Evolutionary conservation across 495 filamentous ascomycete species (phyloP).

Genomic region (Pyrenopolyporus hunteri): DNA sequence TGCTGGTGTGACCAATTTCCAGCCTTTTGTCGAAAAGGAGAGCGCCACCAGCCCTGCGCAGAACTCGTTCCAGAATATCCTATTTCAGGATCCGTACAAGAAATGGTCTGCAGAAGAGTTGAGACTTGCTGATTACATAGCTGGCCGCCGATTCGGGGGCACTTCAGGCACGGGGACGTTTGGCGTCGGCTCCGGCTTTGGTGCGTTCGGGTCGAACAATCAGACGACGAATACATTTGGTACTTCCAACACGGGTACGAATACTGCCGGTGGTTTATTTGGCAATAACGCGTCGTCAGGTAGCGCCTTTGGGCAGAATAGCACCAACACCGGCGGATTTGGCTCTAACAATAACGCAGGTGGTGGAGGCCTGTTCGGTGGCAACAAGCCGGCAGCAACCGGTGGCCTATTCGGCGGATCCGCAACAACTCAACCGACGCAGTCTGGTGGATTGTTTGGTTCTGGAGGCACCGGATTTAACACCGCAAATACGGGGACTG

Average conservation of each 20-base stretch:
- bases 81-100: constrained; percentile 82
- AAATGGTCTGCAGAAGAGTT: constrained; percentile 92
- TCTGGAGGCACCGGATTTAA: constrained; percentile 45
- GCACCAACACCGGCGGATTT: constrained; percentile 51
- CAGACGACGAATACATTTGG: constrained; percentile 50
- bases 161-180: constrained; percentile 83
- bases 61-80: constrained; percentile 85
- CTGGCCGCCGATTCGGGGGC: constrained; percentile 82
- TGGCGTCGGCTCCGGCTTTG: constrained; percentile 68
- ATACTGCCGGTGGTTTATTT: constrained; percentile 56
- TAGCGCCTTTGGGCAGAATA: constrained; percentile 61
- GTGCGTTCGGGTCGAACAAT: constrained; percentile 53
- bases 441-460: constrained; percentile 58
- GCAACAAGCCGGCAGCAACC: constrained; percentile 50
- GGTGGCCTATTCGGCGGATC: constrained; percentile 55
- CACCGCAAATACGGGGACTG: constrained; percentile 38
- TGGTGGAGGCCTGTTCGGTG: constrained; percentile 56
- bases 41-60: constrained; percentile 52
- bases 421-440: constrained; percentile 50
- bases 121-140: constrained; percentile 84
- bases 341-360: constrained; percentile 39
- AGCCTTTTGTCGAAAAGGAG: constrained; percentile 83
- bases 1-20: constrained; percentile 70
- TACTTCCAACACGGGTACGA: constrained; percentile 44
- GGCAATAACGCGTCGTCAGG: constrained; percentile 56